Evolutionary conservation across 768 basidiomycete genomes (phyloP).

Genomic region (Phaeotremella skinneri): DNA sequence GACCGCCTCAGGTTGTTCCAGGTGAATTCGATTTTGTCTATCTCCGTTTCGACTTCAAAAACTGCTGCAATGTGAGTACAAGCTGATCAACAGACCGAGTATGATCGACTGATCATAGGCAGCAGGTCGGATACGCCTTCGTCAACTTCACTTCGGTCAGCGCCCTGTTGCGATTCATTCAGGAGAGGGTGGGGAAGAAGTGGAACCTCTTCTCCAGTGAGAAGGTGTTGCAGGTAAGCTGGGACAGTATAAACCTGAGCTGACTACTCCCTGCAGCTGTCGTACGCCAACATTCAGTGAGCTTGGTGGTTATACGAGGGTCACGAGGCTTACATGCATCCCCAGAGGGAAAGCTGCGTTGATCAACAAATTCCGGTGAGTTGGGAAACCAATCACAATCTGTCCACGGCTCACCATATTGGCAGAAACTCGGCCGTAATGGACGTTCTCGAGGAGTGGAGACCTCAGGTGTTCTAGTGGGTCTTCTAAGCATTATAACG

Average conservation of each 20-base stretch:
- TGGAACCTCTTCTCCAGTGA: slow-evolving; percentile 50
- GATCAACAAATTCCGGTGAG: slow-evolving; percentile 48
- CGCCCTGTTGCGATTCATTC: slow-evolving; percentile 39
- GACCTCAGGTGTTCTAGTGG: slow-evolving; percentile 48
- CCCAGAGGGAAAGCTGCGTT: slow-evolving; percentile 43
- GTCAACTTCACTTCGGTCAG: slow-evolving; percentile 46
- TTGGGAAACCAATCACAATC: background rate
- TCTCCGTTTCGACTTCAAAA: slow-evolving; percentile 50
- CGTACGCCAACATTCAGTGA: slow-evolving; percentile 49
- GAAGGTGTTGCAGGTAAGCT: slow-evolving; percentile 48
- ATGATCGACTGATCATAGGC: background rate
- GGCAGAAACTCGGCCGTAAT: slow-evolving; percentile 47
- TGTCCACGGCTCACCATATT: slow-evolving; percentile 2
- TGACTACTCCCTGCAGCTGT: slow-evolving; percentile 25
- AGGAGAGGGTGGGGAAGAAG: slow-evolving; percentile 42
- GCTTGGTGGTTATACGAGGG: slow-evolving; percentile 7
- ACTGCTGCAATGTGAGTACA: slow-evolving; percentile 46
- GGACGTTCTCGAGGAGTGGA: slow-evolving; percentile 43
- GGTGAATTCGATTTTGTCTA: slow-evolving; percentile 50
- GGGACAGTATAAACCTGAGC: slow-evolving; percentile 7
- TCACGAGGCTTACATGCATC: background rate
- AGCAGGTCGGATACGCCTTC: slow-evolving; percentile 48
- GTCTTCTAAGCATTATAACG: slow-evolving; percentile 3
- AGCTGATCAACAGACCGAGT: slow-evolving; percentile 9
- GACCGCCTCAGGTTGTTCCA: slow-evolving; percentile 41